These are phyloP conservation scores for Wallacemonas sp. DNA, from an alignment of 208 protist genomes.

Conservation along the genomic window DNA sequence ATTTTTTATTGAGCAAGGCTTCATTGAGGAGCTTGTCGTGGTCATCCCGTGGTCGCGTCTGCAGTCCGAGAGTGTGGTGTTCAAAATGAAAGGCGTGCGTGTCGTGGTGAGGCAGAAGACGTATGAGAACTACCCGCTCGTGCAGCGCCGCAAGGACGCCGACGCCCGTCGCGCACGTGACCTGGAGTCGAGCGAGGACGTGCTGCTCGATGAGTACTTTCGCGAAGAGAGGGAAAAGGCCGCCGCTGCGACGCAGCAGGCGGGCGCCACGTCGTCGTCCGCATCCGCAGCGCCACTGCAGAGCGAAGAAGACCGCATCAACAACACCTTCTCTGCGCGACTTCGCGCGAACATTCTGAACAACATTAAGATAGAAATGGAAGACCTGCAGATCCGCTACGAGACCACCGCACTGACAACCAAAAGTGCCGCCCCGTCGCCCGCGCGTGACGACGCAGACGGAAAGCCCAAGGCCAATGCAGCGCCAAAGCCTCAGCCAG, in stretches of 20 bases:
- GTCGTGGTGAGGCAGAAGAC: constrained; percentile 65
- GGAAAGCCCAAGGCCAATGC: no score
- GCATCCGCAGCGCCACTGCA: neutral
- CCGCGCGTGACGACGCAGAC: no score
- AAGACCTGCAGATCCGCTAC: constrained; percentile 58
- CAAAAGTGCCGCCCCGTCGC: no score
- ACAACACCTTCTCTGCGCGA: constrained; percentile 69
- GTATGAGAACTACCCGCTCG: constrained; percentile 45
- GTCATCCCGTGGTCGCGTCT: constrained; percentile 78
- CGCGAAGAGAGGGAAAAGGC: neutral
- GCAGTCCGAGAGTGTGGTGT: constrained; percentile 69
- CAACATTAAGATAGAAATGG: constrained; percentile 70
- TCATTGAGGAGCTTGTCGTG: constrained; percentile 69
- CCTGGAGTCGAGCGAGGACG: constrained; percentile 48
- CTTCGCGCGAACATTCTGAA: constrained; percentile 78
- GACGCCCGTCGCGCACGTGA: constrained; percentile 43
- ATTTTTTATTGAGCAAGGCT: constrained; percentile 58
- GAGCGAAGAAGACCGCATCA: constrained; percentile 15
- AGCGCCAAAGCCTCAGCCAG: neutral
- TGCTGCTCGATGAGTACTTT: constrained; percentile 34
- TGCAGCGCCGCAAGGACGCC: constrained; percentile 46
- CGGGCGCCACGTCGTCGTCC: no score
- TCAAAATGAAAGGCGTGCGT: constrained; percentile 49
- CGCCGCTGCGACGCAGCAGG: neutral
- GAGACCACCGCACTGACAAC: constrained; percentile 28